A percentile compares a stretch with the other conserved stretches of the same genome.
Evolutionary conservation across 2,329 filamentous ascomycete genomes (phyloP).

Genomic region (Daldinia sp.): DNA sequence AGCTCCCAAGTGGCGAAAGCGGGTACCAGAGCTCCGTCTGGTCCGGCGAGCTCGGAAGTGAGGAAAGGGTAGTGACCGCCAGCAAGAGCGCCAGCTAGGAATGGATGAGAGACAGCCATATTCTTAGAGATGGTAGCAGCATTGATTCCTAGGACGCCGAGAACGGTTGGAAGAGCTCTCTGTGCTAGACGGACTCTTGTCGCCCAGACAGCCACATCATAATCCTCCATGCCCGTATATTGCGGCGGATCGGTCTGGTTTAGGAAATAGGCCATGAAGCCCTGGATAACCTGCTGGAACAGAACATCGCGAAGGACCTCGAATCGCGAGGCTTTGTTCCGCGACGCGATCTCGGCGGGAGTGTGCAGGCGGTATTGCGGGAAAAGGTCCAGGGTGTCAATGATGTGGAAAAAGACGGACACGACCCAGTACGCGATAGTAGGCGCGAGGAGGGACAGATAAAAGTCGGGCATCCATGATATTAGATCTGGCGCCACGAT

Average conservation of each 20-base stretch:
- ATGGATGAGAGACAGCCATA: slow-evolving; percentile 73
- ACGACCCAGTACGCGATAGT: slow-evolving; percentile 88
- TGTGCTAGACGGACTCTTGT: slow-evolving; percentile 81
- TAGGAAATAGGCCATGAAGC: slow-evolving; percentile 72
- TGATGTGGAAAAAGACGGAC: slow-evolving; percentile 85
- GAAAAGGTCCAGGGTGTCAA: slow-evolving; percentile 86
- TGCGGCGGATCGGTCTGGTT: slow-evolving; percentile 77
- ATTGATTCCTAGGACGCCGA: slow-evolving; percentile 79
- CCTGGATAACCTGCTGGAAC: slow-evolving; percentile 90
- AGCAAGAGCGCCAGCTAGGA: slow-evolving; percentile 76
- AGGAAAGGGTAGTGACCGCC: slow-evolving; percentile 84
- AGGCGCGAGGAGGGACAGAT: slow-evolving; percentile 77
- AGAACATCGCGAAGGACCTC: slow-evolving; percentile 92
- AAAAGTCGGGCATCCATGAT: slow-evolving; percentile 81
- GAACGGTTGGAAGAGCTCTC: slow-evolving; percentile 74
- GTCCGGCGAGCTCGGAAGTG: slow-evolving; percentile 63
- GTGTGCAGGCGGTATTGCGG: slow-evolving; percentile 94
- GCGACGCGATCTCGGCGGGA: slow-evolving; percentile 85
- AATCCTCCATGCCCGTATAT: slow-evolving; percentile 78
- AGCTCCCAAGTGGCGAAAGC: slow-evolving; percentile 88
- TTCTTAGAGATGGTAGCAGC: slow-evolving; percentile 78
- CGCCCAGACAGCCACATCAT: slow-evolving; percentile 91
- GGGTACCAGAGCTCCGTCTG: slow-evolving; percentile 64
- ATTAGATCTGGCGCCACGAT: slow-evolving; percentile 75
- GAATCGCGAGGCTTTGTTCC: slow-evolving; percentile 85